Conservation (phyloP, 2,329 filamentous ascomycete genomes). For the Coniochaeta sp. region DNA sequence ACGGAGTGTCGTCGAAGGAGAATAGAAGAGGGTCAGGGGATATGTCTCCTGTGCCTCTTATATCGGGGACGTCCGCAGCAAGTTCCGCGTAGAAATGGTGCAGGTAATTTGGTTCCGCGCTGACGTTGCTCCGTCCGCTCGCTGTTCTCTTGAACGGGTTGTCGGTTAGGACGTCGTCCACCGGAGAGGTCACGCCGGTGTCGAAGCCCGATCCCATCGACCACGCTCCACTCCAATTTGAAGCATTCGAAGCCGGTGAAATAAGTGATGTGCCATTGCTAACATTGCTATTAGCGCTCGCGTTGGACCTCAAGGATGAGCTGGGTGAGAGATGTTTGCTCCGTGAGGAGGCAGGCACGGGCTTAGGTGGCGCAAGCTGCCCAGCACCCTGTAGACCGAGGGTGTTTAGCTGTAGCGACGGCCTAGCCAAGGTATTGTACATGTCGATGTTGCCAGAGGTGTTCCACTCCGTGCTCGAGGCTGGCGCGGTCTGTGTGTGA, state of each 20-base stretch:
- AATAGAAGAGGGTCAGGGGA: conserved; percentile 28
- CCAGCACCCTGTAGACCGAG: conserved; percentile 25
- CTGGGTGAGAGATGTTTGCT: conserved; percentile 39
- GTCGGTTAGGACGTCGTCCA: conserved; percentile 26
- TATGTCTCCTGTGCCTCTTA: conserved; percentile 20
- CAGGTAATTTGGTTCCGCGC: conserved; percentile 17
- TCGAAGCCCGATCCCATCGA: conserved; percentile 31
- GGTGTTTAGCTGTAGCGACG: conserved; percentile 32
- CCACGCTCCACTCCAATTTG: conserved; percentile 35
- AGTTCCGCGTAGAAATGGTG: conserved; percentile 32
- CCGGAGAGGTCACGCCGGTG: conserved; percentile 38
- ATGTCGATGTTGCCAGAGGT: conserved; percentile 5
- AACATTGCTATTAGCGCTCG: conserved; percentile 26
- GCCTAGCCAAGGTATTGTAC: conserved; percentile 13
- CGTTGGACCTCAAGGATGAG: conserved; percentile 39
- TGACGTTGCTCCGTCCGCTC: conserved; percentile 13
- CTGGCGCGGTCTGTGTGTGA: neutral
- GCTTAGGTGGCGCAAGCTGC: conserved; percentile 15
- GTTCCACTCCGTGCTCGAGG: neutral
- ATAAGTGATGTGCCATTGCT: conserved; percentile 31
- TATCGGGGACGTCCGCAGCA: conserved; percentile 30
- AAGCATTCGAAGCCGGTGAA: conserved; percentile 43
- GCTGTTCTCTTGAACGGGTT: conserved; percentile 17
- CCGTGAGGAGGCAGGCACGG: conserved; percentile 16
- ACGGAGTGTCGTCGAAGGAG: conserved; percentile 24